These are phyloP conservation scores for Russula virescens DNA, from an alignment of 768 basidiomycete species.

Conservation along the genomic window DNA sequence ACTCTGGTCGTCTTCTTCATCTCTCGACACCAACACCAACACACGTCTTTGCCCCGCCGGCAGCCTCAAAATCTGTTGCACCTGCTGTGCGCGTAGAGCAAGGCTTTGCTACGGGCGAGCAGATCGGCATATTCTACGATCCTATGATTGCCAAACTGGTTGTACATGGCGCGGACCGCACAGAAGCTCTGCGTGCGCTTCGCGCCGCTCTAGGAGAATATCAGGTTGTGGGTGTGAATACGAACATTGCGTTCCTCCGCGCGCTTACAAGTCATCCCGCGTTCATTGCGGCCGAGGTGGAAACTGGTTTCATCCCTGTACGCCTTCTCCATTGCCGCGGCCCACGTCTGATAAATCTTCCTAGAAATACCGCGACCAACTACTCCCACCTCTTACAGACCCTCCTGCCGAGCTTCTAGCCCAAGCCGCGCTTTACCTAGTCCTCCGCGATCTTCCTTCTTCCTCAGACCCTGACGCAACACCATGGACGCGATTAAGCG, in stretches of 20 bases:
- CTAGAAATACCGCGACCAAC: constrained; percentile 75
- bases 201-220: constrained; percentile 82
- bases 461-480: constrained; percentile 30
- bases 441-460: constrained; percentile 52
- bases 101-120: constrained; percentile 74
- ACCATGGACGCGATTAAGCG: constrained; percentile 66
- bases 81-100: constrained; percentile 83
- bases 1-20: constrained; percentile 77
- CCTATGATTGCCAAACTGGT: constrained; percentile 92
- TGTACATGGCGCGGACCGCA: constrained; percentile 77
- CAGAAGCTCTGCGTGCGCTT: constrained; percentile 76
- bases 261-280: constrained; percentile 68
- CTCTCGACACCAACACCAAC: constrained; percentile 76
- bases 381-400: constrained; percentile 64
- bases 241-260: constrained; percentile 86
- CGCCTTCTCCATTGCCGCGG: constrained; percentile 18
- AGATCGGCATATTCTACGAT: constrained; percentile 86
- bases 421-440: constrained; percentile 73
- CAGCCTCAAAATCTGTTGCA: constrained; percentile 30
- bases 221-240: constrained; percentile 84
- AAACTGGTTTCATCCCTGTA: constrained; percentile 90
- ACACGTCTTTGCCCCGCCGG: constrained; percentile 53
- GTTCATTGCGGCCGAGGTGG: constrained; percentile 75
- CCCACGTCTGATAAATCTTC: neutral
- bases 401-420: constrained; percentile 63